Evolutionary conservation across 1,284 basidiomycete genomes (phyloP).

Genomic region (Ustanciosporium gigantosporum): DNA sequence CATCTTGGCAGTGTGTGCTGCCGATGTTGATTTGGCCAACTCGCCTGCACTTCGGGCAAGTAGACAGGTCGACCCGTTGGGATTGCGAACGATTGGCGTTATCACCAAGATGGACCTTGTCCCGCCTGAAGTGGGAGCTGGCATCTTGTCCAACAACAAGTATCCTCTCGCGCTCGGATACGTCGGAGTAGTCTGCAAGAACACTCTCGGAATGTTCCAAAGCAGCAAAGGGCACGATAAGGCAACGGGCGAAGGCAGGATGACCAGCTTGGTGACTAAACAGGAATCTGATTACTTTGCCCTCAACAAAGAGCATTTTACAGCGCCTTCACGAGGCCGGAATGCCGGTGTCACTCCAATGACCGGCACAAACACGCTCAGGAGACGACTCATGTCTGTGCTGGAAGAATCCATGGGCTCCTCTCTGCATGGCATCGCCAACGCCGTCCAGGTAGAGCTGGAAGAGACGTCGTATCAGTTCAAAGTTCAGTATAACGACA

Average conservation of each 20-base stretch:
- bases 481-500: constrained; percentile 99
- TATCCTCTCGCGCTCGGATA: constrained; percentile 98
- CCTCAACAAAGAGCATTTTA: constrained; percentile 73
- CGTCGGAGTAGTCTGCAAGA: constrained; percentile 84
- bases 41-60: constrained; percentile 92
- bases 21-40: constrained; percentile 97
- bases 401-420: constrained; percentile 96
- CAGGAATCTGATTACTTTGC: constrained; percentile 83
- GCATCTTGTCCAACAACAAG: constrained; percentile 82
- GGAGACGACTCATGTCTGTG: constrained; percentile 89
- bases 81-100: constrained; percentile 92
- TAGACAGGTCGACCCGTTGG: constrained; percentile 89
- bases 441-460: constrained; percentile 92
- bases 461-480: constrained; percentile 98
- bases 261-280: constrained; percentile 67
- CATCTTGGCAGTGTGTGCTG: constrained; percentile 94
- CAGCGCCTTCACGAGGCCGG: constrained; percentile 62
- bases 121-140: constrained; percentile 77
- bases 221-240: constrained; percentile 41
- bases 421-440: constrained; percentile 90
- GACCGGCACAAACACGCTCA: constrained; percentile 86
- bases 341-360: constrained; percentile 65
- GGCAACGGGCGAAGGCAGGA: constrained; percentile 46
- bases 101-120: constrained; percentile 99
- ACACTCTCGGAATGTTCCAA: constrained; percentile 40